phyloP scores from a whole-genome alignment of 768 basidiomycete genomes.

The Boletus pseudo-olivaceus region DNA sequence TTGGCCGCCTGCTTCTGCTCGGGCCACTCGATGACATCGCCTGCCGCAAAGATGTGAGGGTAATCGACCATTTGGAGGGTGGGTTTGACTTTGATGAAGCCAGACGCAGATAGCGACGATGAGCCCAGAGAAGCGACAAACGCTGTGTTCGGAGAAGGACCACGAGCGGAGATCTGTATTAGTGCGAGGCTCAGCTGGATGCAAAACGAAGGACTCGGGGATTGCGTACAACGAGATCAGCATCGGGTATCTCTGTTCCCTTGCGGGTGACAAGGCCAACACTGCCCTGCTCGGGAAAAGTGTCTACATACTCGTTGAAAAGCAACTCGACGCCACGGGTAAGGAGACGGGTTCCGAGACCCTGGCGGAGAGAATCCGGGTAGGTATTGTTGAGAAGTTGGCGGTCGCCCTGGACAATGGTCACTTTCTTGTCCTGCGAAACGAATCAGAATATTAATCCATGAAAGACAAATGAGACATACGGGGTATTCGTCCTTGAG shows the following conservation, averaged over 20 bases:
- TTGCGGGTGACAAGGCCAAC: constrained; percentile 46
- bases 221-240: constrained; percentile 56
- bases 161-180: constrained; percentile 26
- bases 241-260: constrained; percentile 43
- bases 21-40: constrained; percentile 59
- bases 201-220: neutral
- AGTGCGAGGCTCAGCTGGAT: neutral
- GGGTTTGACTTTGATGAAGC: constrained; percentile 50
- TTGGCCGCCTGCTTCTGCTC: constrained; percentile 64
- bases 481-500: constrained; percentile 41
- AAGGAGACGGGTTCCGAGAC: constrained; percentile 39
- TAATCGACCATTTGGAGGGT: constrained; percentile 54
- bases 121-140: constrained; percentile 47
- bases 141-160: constrained; percentile 48
- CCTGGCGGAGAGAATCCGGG: constrained; percentile 49
- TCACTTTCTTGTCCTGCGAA: constrained; percentile 41
- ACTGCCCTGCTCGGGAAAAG: constrained; percentile 36
- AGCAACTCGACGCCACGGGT: constrained; percentile 48
- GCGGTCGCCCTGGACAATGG: constrained; percentile 54
- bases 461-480: constrained; percentile 7
- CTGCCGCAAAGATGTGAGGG: constrained; percentile 58
- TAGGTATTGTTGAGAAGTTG: constrained; percentile 58
- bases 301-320: constrained; percentile 51
- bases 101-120: constrained; percentile 30
- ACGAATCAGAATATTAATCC: constrained; percentile 5